Conservation (phyloP, 2,329 filamentous ascomycete genomes). For the Coniochaeta sp. region DNA sequence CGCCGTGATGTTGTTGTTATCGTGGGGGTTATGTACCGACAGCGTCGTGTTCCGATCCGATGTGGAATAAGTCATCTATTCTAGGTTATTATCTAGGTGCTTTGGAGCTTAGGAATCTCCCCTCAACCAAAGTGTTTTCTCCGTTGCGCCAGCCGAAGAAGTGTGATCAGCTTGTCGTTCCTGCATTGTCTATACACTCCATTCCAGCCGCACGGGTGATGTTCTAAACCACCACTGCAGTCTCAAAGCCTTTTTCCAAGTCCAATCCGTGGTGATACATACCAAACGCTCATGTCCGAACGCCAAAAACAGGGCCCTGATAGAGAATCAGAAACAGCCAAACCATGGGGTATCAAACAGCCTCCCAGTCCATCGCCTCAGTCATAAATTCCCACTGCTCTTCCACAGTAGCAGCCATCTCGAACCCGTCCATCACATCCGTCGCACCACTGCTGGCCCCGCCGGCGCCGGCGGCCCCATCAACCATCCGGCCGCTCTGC, state of each 20-base stretch:
- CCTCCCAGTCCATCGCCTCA: slow-evolving; percentile 54
- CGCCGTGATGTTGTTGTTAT: background rate
- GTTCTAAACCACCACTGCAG: background rate
- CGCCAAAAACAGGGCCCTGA: background rate
- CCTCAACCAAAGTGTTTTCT: background rate
- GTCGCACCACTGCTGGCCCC: slow-evolving; percentile 8
- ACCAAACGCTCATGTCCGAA: background rate
- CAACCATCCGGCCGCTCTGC: slow-evolving; percentile 5
- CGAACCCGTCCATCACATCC: slow-evolving; percentile 12
- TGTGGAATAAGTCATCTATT: background rate
- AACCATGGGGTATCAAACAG: slow-evolving; percentile 14
- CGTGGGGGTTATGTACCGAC: background rate
- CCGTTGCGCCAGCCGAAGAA: background rate
- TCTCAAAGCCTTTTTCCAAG: background rate
- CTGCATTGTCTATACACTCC: background rate
- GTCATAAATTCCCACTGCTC: slow-evolving; percentile 50
- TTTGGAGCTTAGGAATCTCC: background rate
- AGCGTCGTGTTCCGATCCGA: background rate
- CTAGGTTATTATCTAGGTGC: background rate
- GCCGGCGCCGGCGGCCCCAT: slow-evolving; percentile 4
- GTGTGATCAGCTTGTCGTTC: background rate
- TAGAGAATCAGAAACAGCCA: no score
- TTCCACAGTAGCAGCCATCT: slow-evolving; percentile 22
- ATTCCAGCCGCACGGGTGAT: background rate
- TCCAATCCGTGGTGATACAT: background rate